These are phyloP conservation scores for Globisporangium irregulare DNA, from an alignment of 352 stramenopile genomes.

Conservation along the genomic window DNA sequence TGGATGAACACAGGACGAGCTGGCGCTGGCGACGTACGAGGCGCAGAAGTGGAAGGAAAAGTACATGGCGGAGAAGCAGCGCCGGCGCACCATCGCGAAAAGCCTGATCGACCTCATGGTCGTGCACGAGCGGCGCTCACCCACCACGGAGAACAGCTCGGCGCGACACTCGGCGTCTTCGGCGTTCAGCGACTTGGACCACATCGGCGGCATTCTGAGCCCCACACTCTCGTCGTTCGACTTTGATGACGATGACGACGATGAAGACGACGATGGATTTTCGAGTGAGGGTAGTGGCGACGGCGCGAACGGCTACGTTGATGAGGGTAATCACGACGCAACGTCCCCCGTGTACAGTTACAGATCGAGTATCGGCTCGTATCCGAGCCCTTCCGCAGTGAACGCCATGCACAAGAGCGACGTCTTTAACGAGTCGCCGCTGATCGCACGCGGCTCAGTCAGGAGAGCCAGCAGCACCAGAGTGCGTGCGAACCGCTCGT, in stretches of 20 bases:
- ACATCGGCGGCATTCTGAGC: slow-evolving; percentile 67
- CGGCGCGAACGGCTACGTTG: not conserved
- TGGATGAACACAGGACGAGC: slow-evolving; percentile 39
- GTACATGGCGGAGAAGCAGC: slow-evolving; percentile 66
- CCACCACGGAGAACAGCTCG: slow-evolving; percentile 12
- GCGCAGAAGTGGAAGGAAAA: slow-evolving; percentile 78
- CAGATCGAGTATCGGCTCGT: slow-evolving; percentile 10
- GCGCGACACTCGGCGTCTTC: slow-evolving; percentile 35
- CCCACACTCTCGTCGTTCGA: slow-evolving; percentile 85
- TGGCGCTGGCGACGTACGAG: slow-evolving; percentile 65
- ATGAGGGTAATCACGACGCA: not conserved
- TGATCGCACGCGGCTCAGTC: slow-evolving; percentile 27
- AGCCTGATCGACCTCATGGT: slow-evolving; percentile 67
- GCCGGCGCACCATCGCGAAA: slow-evolving; percentile 59
- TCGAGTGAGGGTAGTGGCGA: slow-evolving; percentile 6
- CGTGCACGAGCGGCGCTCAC: slow-evolving; percentile 29
- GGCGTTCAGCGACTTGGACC: slow-evolving; percentile 43
- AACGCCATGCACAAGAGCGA: not conserved
- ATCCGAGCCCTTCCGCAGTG: not conserved
- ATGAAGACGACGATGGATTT: slow-evolving; percentile 15
- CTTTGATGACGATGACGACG: slow-evolving; percentile 67
- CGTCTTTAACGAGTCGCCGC: slow-evolving; percentile 4
- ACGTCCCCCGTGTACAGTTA: slow-evolving; percentile 1
- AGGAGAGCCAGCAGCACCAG: slow-evolving; percentile 24
- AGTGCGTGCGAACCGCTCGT: slow-evolving; percentile 48